These are phyloP conservation scores for Thalassiosira profunda DNA, from an alignment of 108 stramenopile genomes.

Conservation along the genomic window DNA sequence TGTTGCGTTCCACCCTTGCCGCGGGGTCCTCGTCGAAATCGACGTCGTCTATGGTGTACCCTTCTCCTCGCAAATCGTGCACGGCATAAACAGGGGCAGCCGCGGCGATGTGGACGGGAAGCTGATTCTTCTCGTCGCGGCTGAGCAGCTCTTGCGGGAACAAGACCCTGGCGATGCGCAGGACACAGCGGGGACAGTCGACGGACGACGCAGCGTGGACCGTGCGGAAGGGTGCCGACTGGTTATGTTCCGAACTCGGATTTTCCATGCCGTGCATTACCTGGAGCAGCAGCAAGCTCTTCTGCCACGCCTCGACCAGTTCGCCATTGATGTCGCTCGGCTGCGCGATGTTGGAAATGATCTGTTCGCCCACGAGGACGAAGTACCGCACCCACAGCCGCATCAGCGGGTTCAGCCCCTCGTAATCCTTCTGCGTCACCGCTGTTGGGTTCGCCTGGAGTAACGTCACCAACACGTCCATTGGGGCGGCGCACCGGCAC, in stretches of 20 bases:
- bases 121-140: constrained; percentile 48
- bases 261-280: constrained; percentile 21
- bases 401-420: constrained; percentile 65
- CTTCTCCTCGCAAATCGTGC: constrained; percentile 65
- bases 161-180: constrained; percentile 59
- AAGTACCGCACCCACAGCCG: constrained; percentile 71
- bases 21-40: constrained; percentile 30
- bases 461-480: constrained; percentile 53
- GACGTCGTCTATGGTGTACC: constrained; percentile 51
- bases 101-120: constrained; percentile 60
- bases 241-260: neutral
- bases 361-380: constrained; percentile 64
- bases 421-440: constrained; percentile 60
- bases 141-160: constrained; percentile 49
- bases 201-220: constrained; percentile 62
- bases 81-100: constrained; percentile 59
- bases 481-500: constrained; percentile 74
- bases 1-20: constrained; percentile 38
- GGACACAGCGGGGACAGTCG: constrained; percentile 65
- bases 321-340: constrained; percentile 58
- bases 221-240: constrained; percentile 27
- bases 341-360: constrained; percentile 45
- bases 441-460: constrained; percentile 53
- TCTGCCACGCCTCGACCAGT: constrained; percentile 63
- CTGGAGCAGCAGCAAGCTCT: constrained; percentile 56